Conservation (phyloP, 2,329 filamentous ascomycete species). For the Aspergillus sp. region DNA sequence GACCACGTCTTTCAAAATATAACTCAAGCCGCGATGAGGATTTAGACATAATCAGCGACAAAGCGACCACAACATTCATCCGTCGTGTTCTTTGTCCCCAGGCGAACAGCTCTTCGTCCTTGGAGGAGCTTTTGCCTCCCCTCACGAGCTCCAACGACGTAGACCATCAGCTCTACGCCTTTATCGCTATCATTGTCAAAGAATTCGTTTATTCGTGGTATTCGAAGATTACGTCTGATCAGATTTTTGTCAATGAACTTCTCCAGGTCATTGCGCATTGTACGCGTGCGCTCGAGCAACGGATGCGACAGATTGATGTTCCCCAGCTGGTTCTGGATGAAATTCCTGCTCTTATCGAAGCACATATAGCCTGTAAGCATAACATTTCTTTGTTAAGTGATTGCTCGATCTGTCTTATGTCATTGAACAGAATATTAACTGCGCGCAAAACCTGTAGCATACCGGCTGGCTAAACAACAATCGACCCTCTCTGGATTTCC, state of each 20-base stretch:
- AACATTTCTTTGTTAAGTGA: conserved; percentile 5
- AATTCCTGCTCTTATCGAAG: conserved; percentile 71
- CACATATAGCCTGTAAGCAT: conserved; percentile 66
- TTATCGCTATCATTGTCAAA: conserved; percentile 80
- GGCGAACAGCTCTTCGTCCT: conserved; percentile 46
- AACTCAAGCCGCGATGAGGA: conserved; percentile 31
- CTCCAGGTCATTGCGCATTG: conserved; percentile 89
- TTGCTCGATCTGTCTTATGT: conserved; percentile 1
- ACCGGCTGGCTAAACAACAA: conserved; percentile 59
- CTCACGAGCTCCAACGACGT: conserved; percentile 92
- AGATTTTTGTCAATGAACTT: conserved; percentile 78
- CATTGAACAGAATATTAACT: neutral
- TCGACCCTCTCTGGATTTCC: conserved; percentile 54
- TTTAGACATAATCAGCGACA: conserved; percentile 58
- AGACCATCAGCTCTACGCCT: conserved; percentile 85
- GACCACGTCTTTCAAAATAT: conserved; percentile 19
- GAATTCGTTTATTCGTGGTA: conserved; percentile 95
- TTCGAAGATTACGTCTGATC: conserved; percentile 81
- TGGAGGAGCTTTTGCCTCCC: conserved; percentile 78
- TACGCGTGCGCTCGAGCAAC: conserved; percentile 78
- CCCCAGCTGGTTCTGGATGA: conserved; percentile 81
- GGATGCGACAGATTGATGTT: conserved; percentile 73
- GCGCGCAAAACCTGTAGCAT: conserved; percentile 49
- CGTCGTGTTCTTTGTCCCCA: conserved; percentile 78
- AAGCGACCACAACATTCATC: conserved; percentile 72